phyloP scores from a whole-genome alignment of 306 rosid genomes.

The Ceratonia siliqua region DNA sequence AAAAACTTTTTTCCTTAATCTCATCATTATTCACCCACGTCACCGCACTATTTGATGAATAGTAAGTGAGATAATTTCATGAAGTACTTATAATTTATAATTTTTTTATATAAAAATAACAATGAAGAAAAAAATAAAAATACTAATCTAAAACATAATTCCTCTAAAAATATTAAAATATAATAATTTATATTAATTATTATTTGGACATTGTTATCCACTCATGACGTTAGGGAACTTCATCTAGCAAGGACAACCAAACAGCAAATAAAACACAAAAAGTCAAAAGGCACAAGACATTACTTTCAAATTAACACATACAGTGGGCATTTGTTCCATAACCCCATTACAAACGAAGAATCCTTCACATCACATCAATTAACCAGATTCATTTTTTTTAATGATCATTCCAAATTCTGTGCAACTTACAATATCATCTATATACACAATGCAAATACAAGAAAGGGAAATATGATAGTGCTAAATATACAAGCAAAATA shows the following conservation, averaged over 20 bases:
- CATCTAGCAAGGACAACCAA: neutral
- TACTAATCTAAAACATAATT: too few species aligned
- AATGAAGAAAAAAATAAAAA: too few species aligned
- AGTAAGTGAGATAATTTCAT: too few species aligned
- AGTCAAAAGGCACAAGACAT: neutral
- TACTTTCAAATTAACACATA: constrained; percentile 2
- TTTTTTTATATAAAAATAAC: too few species aligned
- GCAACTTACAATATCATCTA: neutral
- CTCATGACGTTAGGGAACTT: too few species aligned
- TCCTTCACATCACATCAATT: neutral
- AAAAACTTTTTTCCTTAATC: too few species aligned
- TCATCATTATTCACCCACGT: too few species aligned
- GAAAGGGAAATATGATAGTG: neutral
- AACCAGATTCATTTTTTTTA: too few species aligned
- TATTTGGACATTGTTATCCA: too few species aligned
- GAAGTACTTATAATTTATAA: too few species aligned
- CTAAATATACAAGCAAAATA: neutral
- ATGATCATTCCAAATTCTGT: neutral
- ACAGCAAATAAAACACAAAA: neutral
- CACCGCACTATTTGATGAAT: too few species aligned
- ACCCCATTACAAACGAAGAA: neutral
- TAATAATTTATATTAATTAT: neutral
- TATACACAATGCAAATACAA: constrained; percentile 6
- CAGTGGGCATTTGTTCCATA: neutral
- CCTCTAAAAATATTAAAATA: too few species aligned